Conservation (phyloP, 2,329 filamentous ascomycete genomes). For the Ophiostoma tasmaniense region DNA sequence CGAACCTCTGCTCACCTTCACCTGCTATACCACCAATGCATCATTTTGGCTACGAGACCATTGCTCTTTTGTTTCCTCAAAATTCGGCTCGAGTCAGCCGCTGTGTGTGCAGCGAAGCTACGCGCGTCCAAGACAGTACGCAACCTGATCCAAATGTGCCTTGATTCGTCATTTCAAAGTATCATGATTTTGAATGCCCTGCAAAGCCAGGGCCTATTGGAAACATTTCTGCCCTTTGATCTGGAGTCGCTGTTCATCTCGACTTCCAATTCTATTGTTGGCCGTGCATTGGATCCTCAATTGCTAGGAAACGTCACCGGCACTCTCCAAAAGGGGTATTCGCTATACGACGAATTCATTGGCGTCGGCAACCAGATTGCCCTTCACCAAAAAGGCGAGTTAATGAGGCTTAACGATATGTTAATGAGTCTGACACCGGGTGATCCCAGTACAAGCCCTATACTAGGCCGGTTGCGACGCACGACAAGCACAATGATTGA, state of each 20-base stretch:
- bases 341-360: neutral
- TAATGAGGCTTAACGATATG: neutral
- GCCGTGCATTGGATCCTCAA: neutral
- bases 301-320: neutral
- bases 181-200: neutral
- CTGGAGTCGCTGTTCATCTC: conserved; percentile 2
- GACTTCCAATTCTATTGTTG: neutral
- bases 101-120: neutral
- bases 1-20: conserved; percentile 4
- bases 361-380: neutral
- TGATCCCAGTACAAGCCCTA: neutral
- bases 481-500: neutral
- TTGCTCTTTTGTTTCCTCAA: conserved; percentile 7
- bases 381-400: neutral
- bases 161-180: conserved; percentile 2
- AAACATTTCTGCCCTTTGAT: conserved; percentile 1
- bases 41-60: neutral
- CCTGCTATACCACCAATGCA: conserved; percentile 9
- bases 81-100: neutral
- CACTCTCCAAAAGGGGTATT: neutral
- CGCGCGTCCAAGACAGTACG: neutral
- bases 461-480: neutral
- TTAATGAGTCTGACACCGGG: neutral
- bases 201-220: conserved; percentile 1
- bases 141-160: neutral